A percentile compares a stretch with the other conserved stretches of the same genome.
Evolutionary conservation across 1,284 basidiomycete genomes (phyloP).

Genomic region (Veloporphyrellus conicus): DNA sequence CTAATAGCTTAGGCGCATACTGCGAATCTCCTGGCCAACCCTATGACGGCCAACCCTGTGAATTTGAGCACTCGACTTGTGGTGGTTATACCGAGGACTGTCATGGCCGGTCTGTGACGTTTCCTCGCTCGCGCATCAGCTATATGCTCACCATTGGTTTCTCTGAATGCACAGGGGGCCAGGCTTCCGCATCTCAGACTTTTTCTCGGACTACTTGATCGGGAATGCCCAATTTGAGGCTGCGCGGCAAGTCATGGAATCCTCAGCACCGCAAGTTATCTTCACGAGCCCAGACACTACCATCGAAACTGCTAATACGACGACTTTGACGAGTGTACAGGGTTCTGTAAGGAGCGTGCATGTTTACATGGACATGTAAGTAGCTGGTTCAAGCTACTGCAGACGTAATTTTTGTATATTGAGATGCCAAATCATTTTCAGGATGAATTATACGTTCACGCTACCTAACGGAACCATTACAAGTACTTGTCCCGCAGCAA

Average conservation of each 20-base stretch:
- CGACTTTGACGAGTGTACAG: conserved; percentile 38
- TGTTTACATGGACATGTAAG: conserved; percentile 64
- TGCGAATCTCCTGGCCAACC: conserved; percentile 70
- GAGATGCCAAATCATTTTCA: conserved; percentile 24
- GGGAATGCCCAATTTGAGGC: conserved; percentile 64
- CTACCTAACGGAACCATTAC: conserved; percentile 65
- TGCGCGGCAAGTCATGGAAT: conserved; percentile 58
- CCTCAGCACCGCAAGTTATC: conserved; percentile 7
- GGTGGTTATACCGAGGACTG: conserved; percentile 65
- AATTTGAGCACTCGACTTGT: conserved; percentile 67
- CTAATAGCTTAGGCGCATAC: conserved; percentile 56
- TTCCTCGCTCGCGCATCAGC: not conserved
- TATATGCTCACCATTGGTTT: not conserved
- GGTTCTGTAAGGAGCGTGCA: conserved; percentile 67
- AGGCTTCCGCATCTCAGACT: conserved; percentile 67
- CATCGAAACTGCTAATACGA: conserved; percentile 28
- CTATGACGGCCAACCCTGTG: conserved; percentile 63
- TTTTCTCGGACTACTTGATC: conserved; percentile 67
- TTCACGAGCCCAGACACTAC: conserved; percentile 19
- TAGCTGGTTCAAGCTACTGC: not conserved
- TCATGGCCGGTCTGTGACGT: conserved; percentile 56
- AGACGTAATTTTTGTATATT: too few relatives aligned
- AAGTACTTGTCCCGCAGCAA: conserved; percentile 72
- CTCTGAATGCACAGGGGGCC: conserved; percentile 58
- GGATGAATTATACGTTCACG: conserved; percentile 62